Base-by-base conservation (phyloP, 495 filamentous ascomycete species). In the Xylaria flabelliformis region DNA sequence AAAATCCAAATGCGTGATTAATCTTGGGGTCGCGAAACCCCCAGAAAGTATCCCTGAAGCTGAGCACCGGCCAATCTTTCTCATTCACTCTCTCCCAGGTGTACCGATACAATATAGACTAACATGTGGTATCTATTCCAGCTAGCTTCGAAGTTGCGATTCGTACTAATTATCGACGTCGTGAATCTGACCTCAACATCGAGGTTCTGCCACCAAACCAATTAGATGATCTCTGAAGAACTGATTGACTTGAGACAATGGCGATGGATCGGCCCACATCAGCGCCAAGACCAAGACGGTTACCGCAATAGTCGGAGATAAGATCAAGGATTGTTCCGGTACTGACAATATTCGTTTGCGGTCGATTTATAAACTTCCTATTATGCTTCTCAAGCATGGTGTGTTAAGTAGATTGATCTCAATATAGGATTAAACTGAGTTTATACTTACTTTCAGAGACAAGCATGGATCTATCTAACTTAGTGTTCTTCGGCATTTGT, bases 241-340 rank as follows among this genome's bases (percentile, higher is more conserved):
- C 3, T 2, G 19, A 24, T 24, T 21, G 50, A 51, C n/a, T 50
- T 3, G 7, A 24, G n/a, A 53, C 50, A 53, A 53, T 53, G 21
- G 10, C 10, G 50, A 53, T 53, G 21, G 2, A 10, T 21, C 50
- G 53, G 53, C 26, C 4, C 13, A 2, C 21, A 55, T 24, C 8
- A 4, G 50, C n/a, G 50, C 50, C 21, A 53, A 53, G 55, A 13
- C 53, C 17, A 19, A 55, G 5, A 26, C 19, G 53, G 13, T 8
- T 12, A 26, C 53, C 53, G 53, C 53, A 6, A 32, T 26, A 32
- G 53, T 56, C 53, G 4, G 12, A 32, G 29, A 36, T 36, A 10
- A 36, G 56, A 59, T 36, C 29, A 36, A 36, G 29, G 56, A 59
- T 59, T 34, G 32, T 59, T 59, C 29, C 19, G 56, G 32, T 59